These are phyloP conservation scores for Scheffersomyces amazonensis DNA, from an alignment of 805 yeast species.

Conservation along the genomic window DNA sequence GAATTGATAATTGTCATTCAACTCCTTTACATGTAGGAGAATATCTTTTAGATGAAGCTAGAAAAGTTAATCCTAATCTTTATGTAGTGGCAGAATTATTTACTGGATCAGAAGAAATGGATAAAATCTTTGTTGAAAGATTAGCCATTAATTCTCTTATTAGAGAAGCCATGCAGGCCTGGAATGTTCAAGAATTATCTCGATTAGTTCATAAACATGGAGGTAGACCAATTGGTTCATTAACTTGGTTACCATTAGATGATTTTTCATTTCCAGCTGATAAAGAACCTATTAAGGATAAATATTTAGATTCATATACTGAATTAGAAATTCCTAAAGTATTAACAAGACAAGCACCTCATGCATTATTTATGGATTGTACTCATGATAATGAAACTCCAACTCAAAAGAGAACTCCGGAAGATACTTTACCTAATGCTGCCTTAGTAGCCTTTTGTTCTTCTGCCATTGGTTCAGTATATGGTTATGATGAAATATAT, in stretches of 20 bases:
- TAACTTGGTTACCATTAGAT: constrained; percentile 75
- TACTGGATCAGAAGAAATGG: constrained; percentile 89
- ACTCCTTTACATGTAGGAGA: constrained; percentile 96
- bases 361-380: constrained; percentile 95
- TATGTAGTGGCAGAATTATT: constrained; percentile 94
- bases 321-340: constrained; percentile 68
- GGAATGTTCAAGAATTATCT: constrained; percentile 83
- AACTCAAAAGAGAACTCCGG: constrained; percentile 83
- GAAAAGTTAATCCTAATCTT: constrained; percentile 77
- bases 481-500: constrained; percentile 91
- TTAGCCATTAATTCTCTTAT: constrained; percentile 85
- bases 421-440: constrained; percentile 92
- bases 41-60: constrained; percentile 80
- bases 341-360: constrained; percentile 72
- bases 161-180: constrained; percentile 97
- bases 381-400: constrained; percentile 96
- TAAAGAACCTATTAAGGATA: constrained; percentile 27
- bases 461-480: constrained; percentile 90
- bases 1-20: constrained; percentile 95
- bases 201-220: constrained; percentile 88
- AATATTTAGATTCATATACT: constrained; percentile 40
- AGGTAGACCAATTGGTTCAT: constrained; percentile 93
- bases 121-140: constrained; percentile 84
- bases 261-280: constrained; percentile 66
- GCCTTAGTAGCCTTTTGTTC: constrained; percentile 92